phyloP scores from a whole-genome alignment of 352 stramenopile genomes.

The Phytopythium oedochilum region DNA sequence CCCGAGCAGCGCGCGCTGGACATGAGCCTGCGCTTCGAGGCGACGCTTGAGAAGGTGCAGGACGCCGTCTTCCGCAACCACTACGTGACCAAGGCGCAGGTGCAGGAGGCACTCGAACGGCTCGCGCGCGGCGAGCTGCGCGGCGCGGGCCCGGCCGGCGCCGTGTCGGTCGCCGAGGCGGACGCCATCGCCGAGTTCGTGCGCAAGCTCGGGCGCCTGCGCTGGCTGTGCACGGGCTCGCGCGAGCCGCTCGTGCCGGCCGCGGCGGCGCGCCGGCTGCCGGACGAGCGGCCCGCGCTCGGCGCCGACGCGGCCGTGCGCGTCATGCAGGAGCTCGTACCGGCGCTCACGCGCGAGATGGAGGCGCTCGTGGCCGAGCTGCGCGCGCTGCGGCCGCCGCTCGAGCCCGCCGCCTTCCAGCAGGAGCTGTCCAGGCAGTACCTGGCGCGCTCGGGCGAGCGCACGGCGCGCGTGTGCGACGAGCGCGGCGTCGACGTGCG shows the following conservation, averaged over 20 bases:
- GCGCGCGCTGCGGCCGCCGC: conserved; percentile 20
- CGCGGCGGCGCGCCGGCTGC: conserved; percentile 38
- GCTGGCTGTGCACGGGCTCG: conserved; percentile 79
- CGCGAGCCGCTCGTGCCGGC: conserved; percentile 62
- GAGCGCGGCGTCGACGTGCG: conserved; percentile 36
- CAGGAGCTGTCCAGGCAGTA: conserved; percentile 60
- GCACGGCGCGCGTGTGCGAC: conserved; percentile 48
- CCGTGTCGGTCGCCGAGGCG: conserved; percentile 56
- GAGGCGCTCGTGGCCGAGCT: conserved; percentile 44
- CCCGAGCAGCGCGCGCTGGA: conserved; percentile 69
- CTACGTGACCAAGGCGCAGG: conserved; percentile 75
- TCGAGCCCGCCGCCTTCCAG: conserved; percentile 36
- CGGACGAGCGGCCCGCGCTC: conserved; percentile 62
- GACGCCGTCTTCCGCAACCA: conserved; percentile 83
- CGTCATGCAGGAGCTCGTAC: conserved; percentile 74
- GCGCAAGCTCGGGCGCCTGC: conserved; percentile 56
- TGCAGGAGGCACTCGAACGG: conserved; percentile 63
- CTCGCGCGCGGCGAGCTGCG: conserved; percentile 51
- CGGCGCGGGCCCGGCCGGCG: conserved; percentile 37
- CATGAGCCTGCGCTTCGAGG: conserved; percentile 83
- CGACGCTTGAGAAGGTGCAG: conserved; percentile 74
- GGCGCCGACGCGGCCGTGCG: conserved; percentile 43
- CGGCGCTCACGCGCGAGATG: conserved; percentile 68
- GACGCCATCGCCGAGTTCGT: conserved; percentile 74
- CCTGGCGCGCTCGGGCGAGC: conserved; percentile 52